A percentile compares a stretch with the other conserved stretches of the same genome.
Evolutionary conservation across 2,329 filamentous ascomycete genomes (phyloP).

Genomic region (Pseudogymnoascus sp.): DNA sequence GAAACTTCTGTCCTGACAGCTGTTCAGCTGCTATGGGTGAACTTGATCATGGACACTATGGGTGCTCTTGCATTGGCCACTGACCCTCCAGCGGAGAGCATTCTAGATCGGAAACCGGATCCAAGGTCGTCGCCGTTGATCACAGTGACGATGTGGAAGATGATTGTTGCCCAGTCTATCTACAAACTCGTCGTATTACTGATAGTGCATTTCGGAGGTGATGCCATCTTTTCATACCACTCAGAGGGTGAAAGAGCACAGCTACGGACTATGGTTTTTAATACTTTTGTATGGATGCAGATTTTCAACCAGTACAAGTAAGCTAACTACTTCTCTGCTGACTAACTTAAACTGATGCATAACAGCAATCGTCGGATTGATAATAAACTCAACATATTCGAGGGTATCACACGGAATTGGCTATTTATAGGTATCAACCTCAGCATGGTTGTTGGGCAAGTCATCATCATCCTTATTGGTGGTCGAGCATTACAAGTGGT

Average conservation of each 20-base stretch:
- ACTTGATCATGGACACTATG: conserved; percentile 62
- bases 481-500: conserved; percentile 62
- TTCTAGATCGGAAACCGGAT: conserved; percentile 47
- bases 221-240: conserved; percentile 49
- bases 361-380: conserved; percentile 78
- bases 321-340: conserved; percentile 31
- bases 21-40: conserved; percentile 61
- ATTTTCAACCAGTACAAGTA: conserved; percentile 90
- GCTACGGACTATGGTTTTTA: conserved; percentile 57
- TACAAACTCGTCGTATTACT: conserved; percentile 61
- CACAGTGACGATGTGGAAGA: conserved; percentile 52
- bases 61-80: conserved; percentile 57
- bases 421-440: conserved; percentile 82
- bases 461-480: conserved; percentile 84
- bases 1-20: conserved; percentile 55
- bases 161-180: conserved; percentile 53
- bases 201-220: conserved; percentile 69
- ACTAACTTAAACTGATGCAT: conserved; percentile 21
- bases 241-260: conserved; percentile 34
- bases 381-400: conserved; percentile 92
- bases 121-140: conserved; percentile 38
- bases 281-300: conserved; percentile 65
- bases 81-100: conserved; percentile 48
- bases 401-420: conserved; percentile 73
- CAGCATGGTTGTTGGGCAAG: conserved; percentile 81